Conservation (phyloP, 306 rosid species). For the Sophora flavescens region DNA sequence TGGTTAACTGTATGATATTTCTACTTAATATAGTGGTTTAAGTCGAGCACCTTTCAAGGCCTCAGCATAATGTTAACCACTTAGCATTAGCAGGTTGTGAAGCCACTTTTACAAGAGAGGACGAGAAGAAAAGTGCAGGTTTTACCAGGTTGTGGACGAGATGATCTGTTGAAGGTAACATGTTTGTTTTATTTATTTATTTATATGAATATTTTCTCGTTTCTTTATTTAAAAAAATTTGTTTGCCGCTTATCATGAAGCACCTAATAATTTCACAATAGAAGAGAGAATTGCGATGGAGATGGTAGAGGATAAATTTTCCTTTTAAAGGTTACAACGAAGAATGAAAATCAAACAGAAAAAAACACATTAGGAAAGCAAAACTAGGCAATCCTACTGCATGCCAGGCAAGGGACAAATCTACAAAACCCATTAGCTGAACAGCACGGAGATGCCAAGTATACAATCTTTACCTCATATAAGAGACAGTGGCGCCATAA, state of each 20-base stretch:
- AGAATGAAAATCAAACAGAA: conserved; percentile 4
- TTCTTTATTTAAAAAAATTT: neutral
- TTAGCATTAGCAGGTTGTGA: conserved; percentile 75
- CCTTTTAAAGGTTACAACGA: neutral
- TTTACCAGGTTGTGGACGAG: conserved; percentile 86
- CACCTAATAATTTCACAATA: conserved; percentile 23
- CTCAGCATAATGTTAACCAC: conserved; percentile 41
- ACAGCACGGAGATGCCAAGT: neutral
- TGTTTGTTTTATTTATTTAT: neutral
- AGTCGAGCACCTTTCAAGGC: conserved; percentile 36
- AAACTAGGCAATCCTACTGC: neutral
- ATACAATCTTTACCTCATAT: conserved; percentile 2
- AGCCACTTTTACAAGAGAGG: conserved; percentile 96
- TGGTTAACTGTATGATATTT: conserved; percentile 22
- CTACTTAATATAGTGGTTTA: conserved; percentile 12
- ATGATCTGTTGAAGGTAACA: conserved; percentile 81
- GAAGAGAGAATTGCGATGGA: neutral
- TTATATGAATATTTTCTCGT: neutral
- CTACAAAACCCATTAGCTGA: neutral
- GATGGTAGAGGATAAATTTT: conserved; percentile 11
- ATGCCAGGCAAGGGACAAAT: conserved; percentile 2
- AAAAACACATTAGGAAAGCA: neutral
- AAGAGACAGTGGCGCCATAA: neutral
- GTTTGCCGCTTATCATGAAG: neutral
- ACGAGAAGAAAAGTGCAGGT: conserved; percentile 91